Base-by-base conservation (phyloP, 179 eudicot genomes). In the Patellifolia procumbens region DNA sequence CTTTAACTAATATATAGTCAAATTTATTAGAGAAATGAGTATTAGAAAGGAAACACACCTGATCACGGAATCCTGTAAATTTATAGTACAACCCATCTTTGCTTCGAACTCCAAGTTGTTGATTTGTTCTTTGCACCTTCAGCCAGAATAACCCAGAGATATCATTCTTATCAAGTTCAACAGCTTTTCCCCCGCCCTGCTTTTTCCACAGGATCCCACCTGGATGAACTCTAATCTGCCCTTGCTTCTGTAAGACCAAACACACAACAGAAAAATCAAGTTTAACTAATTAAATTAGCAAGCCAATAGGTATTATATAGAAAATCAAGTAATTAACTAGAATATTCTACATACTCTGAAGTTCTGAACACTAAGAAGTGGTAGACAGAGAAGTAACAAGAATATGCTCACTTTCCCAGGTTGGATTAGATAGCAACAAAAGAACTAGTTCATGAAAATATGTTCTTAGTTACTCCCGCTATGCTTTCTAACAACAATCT, bases 141-240 rank as follows among this genome's bases (percentile, higher is more conserved):
- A 91, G 93, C 99, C 99, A 95, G 4, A 85, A 85, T 53, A 95
- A 83, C 64, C 89, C 82, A 16, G 86, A 76, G 37, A 95, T 78
- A 77, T 95, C 89, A 76, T 84, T 73, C 77, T 85, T 95, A 62
- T 89, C 97, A 72, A 95, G 89, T 83, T 93, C 95, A 75, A 93
- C 92, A 34, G 93, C 87, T 86, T 91, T 95, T 15, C 97, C 97
- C 51, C 99, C 97, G 7, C 97, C 99, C 81, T 84, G 89, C 85
- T 93, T 95, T 92, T 91, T 95, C 99, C 99, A 95, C 71, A 86
- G 45, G 46, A 95, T 78, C 74, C 95, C 99, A 7, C 90, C 90
- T 0, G 97, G 73, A 77, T 91, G 88, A 69, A 95, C 87, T 81
- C 84, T 87, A 56, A 95, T 86, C 82, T 93, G 97, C 72, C 99